phyloP scores from a whole-genome alignment of 768 basidiomycete genomes.

The Leccinum aurantiacum region DNA sequence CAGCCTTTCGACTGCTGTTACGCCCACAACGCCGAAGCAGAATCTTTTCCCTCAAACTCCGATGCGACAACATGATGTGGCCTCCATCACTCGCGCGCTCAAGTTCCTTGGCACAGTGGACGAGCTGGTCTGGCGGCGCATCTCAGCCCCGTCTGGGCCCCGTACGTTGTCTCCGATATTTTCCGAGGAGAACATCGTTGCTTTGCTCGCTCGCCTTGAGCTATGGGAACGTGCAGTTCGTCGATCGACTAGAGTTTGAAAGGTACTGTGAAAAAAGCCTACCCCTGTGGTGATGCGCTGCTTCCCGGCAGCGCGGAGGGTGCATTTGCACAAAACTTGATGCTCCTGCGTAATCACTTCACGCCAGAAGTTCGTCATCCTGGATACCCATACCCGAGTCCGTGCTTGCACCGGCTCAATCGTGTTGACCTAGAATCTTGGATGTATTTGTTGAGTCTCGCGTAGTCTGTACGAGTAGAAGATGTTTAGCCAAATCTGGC shows the following conservation, averaged over 20 bases:
- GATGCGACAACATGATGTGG: constrained; percentile 14
- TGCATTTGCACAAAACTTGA: background rate
- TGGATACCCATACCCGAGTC: background rate
- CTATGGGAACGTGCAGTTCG: constrained; percentile 32
- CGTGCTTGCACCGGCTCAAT: background rate
- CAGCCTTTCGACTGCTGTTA: background rate
- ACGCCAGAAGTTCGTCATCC: background rate
- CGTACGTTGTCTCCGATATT: constrained; percentile 15
- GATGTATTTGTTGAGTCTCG: background rate
- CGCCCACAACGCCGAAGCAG: background rate
- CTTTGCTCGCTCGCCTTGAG: constrained; percentile 26
- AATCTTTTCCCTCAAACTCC: background rate
- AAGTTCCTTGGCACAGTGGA: constrained; percentile 28
- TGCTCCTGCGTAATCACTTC: background rate
- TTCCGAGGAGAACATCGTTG: constrained; percentile 27
- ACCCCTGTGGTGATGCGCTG: background rate
- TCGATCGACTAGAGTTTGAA: constrained; percentile 18
- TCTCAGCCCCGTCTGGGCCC: constrained; percentile 8
- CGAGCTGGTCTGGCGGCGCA: constrained; percentile 31
- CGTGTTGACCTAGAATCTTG: background rate
- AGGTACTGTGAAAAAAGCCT: background rate
- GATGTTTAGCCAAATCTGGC: constrained; percentile 8
- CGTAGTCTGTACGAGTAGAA: background rate
- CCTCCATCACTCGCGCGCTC: constrained; percentile 25
- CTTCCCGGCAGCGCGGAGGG: background rate